These are phyloP conservation scores for Aleurites moluccanus DNA, from an alignment of 441 rosid genomes.

Conservation along the genomic window DNA sequence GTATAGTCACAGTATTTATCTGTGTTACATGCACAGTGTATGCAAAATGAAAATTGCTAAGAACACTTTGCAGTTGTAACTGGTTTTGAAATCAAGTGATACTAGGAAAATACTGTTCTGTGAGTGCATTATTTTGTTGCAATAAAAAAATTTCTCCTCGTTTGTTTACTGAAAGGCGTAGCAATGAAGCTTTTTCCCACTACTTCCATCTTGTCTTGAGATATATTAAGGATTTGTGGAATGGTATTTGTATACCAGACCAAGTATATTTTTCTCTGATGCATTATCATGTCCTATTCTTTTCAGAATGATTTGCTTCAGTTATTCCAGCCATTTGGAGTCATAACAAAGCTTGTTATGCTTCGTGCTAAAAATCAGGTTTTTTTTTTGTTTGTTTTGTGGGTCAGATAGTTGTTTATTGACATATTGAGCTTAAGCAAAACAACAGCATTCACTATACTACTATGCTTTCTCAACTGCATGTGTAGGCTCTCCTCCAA, in stretches of 20 bases:
- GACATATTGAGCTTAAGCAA: conserved; percentile 9
- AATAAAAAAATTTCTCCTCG: background rate
- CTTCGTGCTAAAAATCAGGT: conserved; percentile 99
- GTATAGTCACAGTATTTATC: background rate
- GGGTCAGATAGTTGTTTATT: conserved; percentile 15
- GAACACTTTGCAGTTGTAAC: too few relatives aligned
- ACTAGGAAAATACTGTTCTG: background rate
- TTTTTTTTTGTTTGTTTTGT: conserved; percentile 28
- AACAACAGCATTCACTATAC: conserved; percentile 1
- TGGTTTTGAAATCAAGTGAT: background rate
- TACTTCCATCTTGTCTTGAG: background rate
- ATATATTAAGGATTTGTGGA: background rate
- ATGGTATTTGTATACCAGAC: background rate
- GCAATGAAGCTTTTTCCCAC: background rate
- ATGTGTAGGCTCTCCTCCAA: conserved; percentile 85
- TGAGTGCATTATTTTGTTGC: background rate
- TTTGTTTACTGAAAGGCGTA: background rate
- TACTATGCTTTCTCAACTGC: conserved; percentile 9
- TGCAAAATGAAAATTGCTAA: background rate
- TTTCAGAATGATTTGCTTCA: conserved; percentile 93
- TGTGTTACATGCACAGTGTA: background rate
- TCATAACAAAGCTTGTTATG: conserved; percentile 96
- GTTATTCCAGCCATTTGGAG: conserved; percentile 98
- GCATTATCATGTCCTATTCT: conserved; percentile 14
- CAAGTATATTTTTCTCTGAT: conserved; percentile 17